Evolutionary conservation across 2,329 filamentous ascomycete species (phyloP).

Genomic region (Penicillium sp.): DNA sequence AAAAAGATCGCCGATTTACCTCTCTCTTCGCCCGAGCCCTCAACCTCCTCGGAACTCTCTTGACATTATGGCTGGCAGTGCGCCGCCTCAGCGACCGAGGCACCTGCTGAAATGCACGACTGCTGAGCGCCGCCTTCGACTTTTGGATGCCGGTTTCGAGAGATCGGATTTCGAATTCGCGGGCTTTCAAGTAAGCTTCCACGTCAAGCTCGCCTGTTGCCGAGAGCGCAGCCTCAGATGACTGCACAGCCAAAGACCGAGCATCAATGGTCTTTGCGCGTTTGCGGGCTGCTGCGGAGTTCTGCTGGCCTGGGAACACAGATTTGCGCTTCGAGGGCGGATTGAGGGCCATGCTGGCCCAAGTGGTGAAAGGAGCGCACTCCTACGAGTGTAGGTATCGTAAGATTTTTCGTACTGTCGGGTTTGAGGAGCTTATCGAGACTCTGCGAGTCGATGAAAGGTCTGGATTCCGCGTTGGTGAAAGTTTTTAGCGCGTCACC

Average conservation of each 20-base stretch:
- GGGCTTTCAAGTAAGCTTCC: slow-evolving; percentile 79
- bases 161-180: slow-evolving; percentile 87
- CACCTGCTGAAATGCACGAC: slow-evolving; percentile 87
- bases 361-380: not conserved
- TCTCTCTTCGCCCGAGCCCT: slow-evolving; percentile 70
- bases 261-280: slow-evolving; percentile 51
- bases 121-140: slow-evolving; percentile 67
- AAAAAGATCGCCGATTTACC: slow-evolving; percentile 39
- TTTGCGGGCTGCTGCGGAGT: slow-evolving; percentile 42
- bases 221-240: slow-evolving; percentile 54
- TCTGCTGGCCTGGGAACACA: slow-evolving; percentile 25
- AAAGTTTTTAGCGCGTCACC: slow-evolving; percentile 29
- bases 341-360: slow-evolving; percentile 39
- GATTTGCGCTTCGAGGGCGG: slow-evolving; percentile 40
- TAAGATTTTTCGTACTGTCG: not conserved
- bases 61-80: slow-evolving; percentile 94
- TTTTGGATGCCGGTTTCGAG: slow-evolving; percentile 81
- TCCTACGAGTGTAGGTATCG: not conserved
- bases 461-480: slow-evolving; percentile 21
- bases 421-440: not conserved
- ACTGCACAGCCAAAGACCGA: slow-evolving; percentile 50
- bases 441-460: not conserved
- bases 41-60: slow-evolving; percentile 80
- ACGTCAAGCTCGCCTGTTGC: slow-evolving; percentile 80
- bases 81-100: slow-evolving; percentile 82